These are phyloP conservation scores for Articulospora tetracladia DNA, from an alignment of 495 filamentous ascomycete species.

Conservation along the genomic window DNA sequence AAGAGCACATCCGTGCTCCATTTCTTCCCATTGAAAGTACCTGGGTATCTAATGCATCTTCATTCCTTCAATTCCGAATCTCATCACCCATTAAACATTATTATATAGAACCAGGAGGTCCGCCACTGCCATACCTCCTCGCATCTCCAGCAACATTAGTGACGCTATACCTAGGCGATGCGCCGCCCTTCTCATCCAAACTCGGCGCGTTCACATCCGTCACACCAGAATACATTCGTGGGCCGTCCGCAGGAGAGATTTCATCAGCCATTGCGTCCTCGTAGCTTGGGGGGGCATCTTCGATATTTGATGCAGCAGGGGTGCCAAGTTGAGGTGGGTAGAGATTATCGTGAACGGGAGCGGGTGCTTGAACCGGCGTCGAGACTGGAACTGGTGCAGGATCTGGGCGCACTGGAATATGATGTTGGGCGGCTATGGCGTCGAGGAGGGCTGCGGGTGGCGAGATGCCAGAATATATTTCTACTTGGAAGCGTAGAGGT, in stretches of 20 bases:
- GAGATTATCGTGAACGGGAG: conserved; percentile 24
- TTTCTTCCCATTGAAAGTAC: neutral
- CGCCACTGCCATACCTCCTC: neutral
- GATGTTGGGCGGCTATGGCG: conserved; percentile 43
- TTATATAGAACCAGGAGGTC: neutral
- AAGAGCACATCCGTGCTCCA: too few species aligned
- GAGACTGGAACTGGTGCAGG: conserved; percentile 1
- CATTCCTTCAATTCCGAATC: neutral
- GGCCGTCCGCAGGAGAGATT: conserved; percentile 21
- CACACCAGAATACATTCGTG: conserved; percentile 23
- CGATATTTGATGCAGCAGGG: conserved; percentile 38
- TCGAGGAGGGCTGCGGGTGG: conserved; percentile 74
- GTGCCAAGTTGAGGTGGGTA: conserved; percentile 45
- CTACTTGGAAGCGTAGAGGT: conserved; percentile 70
- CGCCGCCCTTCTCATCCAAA: conserved; percentile 21
- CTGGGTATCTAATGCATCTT: neutral
- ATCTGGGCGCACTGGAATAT: neutral
- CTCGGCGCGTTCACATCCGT: conserved; percentile 26
- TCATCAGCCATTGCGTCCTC: conserved; percentile 71
- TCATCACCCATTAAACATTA: neutral
- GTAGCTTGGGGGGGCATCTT: conserved; percentile 76
- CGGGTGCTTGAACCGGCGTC: neutral
- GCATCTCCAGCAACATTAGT: neutral
- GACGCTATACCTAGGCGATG: conserved; percentile 5
- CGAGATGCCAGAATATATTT: conserved; percentile 87